Percentiles rank a stretch among this genome's conserved stretches.
phyloP scores from a whole-genome alignment of 306 rosid genomes.

The Gastrolobium villosum region DNA sequence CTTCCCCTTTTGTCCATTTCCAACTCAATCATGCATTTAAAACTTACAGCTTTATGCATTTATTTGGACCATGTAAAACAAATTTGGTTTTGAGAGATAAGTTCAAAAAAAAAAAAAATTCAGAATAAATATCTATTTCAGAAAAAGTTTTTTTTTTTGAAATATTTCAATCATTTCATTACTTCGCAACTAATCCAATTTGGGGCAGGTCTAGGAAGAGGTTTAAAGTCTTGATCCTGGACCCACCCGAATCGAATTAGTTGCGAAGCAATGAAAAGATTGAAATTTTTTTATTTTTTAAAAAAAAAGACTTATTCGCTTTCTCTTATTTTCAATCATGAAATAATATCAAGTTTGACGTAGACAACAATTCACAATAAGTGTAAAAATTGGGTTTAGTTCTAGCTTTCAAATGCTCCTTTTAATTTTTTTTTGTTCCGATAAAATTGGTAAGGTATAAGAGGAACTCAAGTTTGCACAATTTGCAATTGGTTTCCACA shows the following conservation, averaged over 20 bases:
- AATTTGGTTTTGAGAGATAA: background rate
- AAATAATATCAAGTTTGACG: background rate
- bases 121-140: background rate
- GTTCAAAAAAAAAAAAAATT: background rate
- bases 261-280: no score
- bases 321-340: constrained; percentile 24
- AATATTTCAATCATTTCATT: no score
- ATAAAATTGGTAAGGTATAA: background rate
- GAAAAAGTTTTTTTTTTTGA: no score
- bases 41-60: constrained; percentile 10
- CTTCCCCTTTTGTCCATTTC: constrained; percentile 53
- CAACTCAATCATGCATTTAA: constrained; percentile 27
- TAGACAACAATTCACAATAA: background rate
- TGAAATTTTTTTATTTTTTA: no score
- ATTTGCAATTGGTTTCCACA: constrained; percentile 10
- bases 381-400: background rate
- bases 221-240: no score
- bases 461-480: background rate
- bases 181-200: no score
- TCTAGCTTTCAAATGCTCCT: background rate
- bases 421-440: background rate
- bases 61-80: background rate
- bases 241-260: no score
- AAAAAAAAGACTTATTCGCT: background rate
- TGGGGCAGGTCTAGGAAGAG: no score